Percentiles rank a stretch among this genome's conserved stretches.
Conservation (phyloP, 192 early-diverging fungal genomes). For the Polychytrium aggregatum region DNA sequence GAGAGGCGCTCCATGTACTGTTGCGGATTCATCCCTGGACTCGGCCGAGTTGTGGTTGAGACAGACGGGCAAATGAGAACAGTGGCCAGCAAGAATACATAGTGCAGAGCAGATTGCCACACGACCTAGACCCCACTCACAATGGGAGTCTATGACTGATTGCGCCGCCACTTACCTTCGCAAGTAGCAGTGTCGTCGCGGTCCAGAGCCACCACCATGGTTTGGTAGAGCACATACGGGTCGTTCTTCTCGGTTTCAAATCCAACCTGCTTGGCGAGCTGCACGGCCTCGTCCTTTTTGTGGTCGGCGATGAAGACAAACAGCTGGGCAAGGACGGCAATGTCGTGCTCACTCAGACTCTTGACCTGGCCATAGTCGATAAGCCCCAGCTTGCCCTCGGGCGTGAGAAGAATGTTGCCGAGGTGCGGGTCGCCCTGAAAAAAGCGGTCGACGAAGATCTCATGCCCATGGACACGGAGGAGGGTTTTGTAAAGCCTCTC, state of each 20-base stretch:
- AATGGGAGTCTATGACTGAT: too few species aligned
- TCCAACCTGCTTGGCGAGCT: background rate
- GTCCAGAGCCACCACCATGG: background rate
- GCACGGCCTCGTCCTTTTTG: conserved; percentile 1
- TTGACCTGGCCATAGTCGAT: conserved; percentile 25
- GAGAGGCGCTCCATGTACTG: background rate
- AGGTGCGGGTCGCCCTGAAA: conserved; percentile 24
- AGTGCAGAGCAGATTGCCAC: too few species aligned
- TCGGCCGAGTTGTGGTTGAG: too few species aligned
- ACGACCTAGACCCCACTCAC: too few species aligned
- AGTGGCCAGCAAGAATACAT: too few species aligned
- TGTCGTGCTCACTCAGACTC: too few species aligned
- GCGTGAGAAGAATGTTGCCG: conserved; percentile 17
- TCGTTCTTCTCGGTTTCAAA: background rate
- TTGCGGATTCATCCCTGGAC: background rate
- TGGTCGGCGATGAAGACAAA: too few species aligned
- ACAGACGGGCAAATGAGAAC: too few species aligned
- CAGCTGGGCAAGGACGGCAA: too few species aligned
- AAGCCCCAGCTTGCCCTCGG: conserved; percentile 16
- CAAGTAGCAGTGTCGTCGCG: background rate
- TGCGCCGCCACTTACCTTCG: too few species aligned
- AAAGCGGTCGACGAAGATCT: conserved; percentile 20
- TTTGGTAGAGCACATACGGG: background rate
- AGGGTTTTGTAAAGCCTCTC: too few species aligned
- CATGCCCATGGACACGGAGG: conserved; percentile 16